Percentiles rank a stretch among this genome's conserved stretches.
phyloP scores from a whole-genome alignment of 352 stramenopile genomes.

The Pythium pyrilobum region DNA sequence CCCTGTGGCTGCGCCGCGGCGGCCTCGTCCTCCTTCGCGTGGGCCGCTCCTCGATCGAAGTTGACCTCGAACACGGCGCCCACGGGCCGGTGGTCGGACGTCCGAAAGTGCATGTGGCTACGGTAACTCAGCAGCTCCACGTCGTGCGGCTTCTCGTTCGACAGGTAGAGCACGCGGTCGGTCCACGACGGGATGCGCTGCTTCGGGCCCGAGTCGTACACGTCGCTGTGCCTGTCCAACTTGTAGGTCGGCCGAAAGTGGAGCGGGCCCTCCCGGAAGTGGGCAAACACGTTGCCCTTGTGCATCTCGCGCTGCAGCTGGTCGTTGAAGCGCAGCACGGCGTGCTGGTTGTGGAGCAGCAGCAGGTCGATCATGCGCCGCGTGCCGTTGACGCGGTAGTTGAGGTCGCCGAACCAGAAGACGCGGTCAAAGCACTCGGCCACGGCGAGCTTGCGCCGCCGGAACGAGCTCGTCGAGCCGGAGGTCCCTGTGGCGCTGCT shows the following conservation, averaged over 20 bases:
- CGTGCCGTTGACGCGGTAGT: slow-evolving; percentile 92
- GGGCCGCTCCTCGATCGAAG: slow-evolving; percentile 17
- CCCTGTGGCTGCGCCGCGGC: too few species aligned
- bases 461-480: slow-evolving; percentile 7
- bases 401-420: slow-evolving; percentile 94
- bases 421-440: slow-evolving; percentile 82
- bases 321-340: slow-evolving; percentile 86
- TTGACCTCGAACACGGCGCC: slow-evolving; percentile 56
- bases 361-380: slow-evolving; percentile 83
- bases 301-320: slow-evolving; percentile 86
- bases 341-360: slow-evolving; percentile 64
- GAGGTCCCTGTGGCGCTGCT: slow-evolving; percentile 29
- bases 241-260: slow-evolving; percentile 95
- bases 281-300: slow-evolving; percentile 75
- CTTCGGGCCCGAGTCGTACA: slow-evolving; percentile 94
- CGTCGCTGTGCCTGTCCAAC: slow-evolving; percentile 90
- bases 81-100: slow-evolving; percentile 71
- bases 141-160: slow-evolving; percentile 43
- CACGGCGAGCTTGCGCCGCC: slow-evolving; percentile 12
- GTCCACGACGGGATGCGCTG: slow-evolving; percentile 95
- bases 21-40: background rate
- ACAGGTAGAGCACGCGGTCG: slow-evolving; percentile 89
- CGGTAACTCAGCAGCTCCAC: slow-evolving; percentile 60
- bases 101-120: slow-evolving; percentile 61
- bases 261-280: slow-evolving; percentile 89